These are phyloP conservation scores for Theileria annulata DNA, from an alignment of 169 alveolate species.

Conservation along the genomic window DNA sequence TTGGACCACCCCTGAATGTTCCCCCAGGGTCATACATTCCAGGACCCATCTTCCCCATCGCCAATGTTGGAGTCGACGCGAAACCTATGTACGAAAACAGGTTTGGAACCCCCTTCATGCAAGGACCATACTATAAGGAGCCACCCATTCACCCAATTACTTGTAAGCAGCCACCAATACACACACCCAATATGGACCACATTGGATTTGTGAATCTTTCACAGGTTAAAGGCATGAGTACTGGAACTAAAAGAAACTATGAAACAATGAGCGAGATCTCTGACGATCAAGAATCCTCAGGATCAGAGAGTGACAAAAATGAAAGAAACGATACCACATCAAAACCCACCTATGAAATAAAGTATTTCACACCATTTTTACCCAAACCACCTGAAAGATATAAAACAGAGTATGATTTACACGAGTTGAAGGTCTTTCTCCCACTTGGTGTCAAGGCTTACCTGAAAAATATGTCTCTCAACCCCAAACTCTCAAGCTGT, in stretches of 20 bases:
- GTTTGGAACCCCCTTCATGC: not conserved
- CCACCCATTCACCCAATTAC: not conserved
- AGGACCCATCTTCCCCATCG: conserved; percentile 44
- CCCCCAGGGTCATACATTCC: conserved; percentile 45
- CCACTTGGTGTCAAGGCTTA: conserved; percentile 63
- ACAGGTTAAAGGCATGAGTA: not conserved
- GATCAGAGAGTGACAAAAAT: not conserved
- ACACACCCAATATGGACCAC: not conserved
- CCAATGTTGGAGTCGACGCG: conserved; percentile 33
- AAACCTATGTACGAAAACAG: conserved; percentile 13
- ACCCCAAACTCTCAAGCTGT: conserved; percentile 40
- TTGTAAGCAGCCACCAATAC: conserved; percentile 15
- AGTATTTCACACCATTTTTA: conserved; percentile 48
- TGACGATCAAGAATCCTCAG: conserved; percentile 26
- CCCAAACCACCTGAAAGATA: conserved; percentile 65
- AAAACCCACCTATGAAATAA: conserved; percentile 4
- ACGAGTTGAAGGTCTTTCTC: conserved; percentile 61
- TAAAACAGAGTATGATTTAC: conserved; percentile 41
- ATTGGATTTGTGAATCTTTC: conserved; percentile 4
- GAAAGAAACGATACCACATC: not conserved
- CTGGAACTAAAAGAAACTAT: conserved; percentile 11
- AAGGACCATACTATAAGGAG: conserved; percentile 10
- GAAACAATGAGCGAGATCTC: conserved; percentile 67
- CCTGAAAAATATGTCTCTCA: conserved; percentile 28
- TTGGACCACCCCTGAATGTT: conserved; percentile 25